These are phyloP conservation scores for Cystofilobasidium capitatum DNA, from an alignment of 768 basidiomycete genomes.

Conservation along the genomic window DNA sequence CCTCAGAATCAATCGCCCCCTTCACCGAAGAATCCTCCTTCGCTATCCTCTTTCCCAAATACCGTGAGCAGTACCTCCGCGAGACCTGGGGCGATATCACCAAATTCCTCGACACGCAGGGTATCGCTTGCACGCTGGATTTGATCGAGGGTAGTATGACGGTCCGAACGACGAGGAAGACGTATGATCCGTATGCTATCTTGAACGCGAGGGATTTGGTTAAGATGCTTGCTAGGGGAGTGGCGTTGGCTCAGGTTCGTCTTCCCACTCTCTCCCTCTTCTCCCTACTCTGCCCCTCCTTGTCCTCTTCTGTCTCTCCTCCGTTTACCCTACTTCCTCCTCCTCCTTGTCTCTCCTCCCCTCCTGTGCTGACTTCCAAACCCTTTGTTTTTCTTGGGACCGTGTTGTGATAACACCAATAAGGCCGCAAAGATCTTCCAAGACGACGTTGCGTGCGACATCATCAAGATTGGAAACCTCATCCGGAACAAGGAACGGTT, in stretches of 20 bases:
- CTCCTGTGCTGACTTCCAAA: conserved; percentile 28
- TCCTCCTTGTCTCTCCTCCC: neutral
- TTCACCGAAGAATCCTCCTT: conserved; percentile 96
- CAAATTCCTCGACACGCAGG: conserved; percentile 71
- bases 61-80: conserved; percentile 89
- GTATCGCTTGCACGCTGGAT: conserved; percentile 82
- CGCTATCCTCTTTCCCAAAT: conserved; percentile 95
- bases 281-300: neutral
- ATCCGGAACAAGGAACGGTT: conserved; percentile 94
- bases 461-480: conserved; percentile 92
- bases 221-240: conserved; percentile 87
- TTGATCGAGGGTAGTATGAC: conserved; percentile 96
- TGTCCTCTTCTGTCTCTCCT: neutral
- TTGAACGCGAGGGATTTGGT: conserved; percentile 93
- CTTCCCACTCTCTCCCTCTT: neutral
- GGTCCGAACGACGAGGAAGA: conserved; percentile 91
- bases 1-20: conserved; percentile 62
- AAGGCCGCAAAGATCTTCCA: conserved; percentile 85
- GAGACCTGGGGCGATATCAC: conserved; percentile 93
- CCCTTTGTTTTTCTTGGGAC: neutral
- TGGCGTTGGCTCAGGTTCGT: conserved; percentile 49
- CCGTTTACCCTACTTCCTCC: neutral
- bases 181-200: conserved; percentile 91
- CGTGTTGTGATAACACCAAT: conserved; percentile 15
- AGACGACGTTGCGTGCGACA: conserved; percentile 83